Evolutionary conservation across 2,329 filamentous ascomycete species (phyloP).

Genomic region (Talaromyces sp.): DNA sequence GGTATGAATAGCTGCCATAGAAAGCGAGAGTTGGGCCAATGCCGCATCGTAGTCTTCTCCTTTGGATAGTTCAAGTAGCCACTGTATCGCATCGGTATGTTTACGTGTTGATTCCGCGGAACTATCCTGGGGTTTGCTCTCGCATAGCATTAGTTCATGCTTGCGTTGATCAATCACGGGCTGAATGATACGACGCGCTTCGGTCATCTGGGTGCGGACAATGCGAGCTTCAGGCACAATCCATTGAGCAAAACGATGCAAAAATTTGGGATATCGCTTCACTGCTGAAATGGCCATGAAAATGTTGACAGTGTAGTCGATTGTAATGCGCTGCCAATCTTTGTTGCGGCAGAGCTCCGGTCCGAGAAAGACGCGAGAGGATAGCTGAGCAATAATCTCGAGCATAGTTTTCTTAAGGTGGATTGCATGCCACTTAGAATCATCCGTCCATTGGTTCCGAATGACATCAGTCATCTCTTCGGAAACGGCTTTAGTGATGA

Average conservation of each 20-base stretch:
- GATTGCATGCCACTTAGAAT: conserved; percentile 16
- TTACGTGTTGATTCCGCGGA: background rate
- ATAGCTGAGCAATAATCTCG: conserved; percentile 17
- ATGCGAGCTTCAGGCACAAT: conserved; percentile 37
- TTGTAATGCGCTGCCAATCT: conserved; percentile 17
- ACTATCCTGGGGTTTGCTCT: background rate
- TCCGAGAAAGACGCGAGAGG: conserved; percentile 20
- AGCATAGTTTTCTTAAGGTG: conserved; percentile 13
- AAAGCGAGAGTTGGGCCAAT: conserved; percentile 19
- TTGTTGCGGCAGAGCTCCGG: conserved; percentile 19
- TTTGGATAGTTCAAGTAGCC: conserved; percentile 18
- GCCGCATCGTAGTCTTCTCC: conserved; percentile 19
- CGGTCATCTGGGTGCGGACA: conserved; percentile 33
- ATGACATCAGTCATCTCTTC: conserved; percentile 11
- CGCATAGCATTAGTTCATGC: background rate
- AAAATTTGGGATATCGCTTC: conserved; percentile 34
- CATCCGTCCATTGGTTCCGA: conserved; percentile 11
- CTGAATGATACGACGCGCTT: conserved; percentile 33
- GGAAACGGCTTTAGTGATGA: conserved; percentile 10
- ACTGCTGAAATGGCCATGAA: conserved; percentile 30
- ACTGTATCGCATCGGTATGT: conserved; percentile 20
- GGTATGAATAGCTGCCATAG: conserved; percentile 20
- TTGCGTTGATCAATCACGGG: conserved; percentile 18
- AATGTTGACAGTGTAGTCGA: conserved; percentile 17
- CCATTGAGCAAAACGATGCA: conserved; percentile 40